A percentile compares a stretch with the other conserved stretches of the same genome.
Evolutionary conservation across 306 rosid genomes (phyloP).

Genomic region (Pterocarpus santalinus): DNA sequence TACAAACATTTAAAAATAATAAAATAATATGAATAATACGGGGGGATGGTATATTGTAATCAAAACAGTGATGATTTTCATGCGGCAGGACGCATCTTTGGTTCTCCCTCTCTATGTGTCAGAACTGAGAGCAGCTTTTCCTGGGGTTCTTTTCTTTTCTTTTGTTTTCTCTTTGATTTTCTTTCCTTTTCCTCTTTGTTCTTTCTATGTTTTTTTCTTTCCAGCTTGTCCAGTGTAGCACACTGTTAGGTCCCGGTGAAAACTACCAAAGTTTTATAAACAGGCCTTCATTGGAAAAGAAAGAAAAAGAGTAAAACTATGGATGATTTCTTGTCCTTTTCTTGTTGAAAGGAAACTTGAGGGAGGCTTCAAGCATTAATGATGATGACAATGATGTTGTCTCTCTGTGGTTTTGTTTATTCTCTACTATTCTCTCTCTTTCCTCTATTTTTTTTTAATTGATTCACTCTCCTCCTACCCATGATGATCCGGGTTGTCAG

Average conservation of each 20-base stretch:
- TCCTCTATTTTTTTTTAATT: background rate
- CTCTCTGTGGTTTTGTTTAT: slow-evolving; percentile 49
- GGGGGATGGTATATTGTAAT: slow-evolving; percentile 58
- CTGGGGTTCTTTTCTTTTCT: slow-evolving; percentile 23
- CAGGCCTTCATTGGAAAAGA: slow-evolving; percentile 50
- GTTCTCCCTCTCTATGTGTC: slow-evolving; percentile 51
- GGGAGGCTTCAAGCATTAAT: slow-evolving; percentile 63
- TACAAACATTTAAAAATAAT: slow-evolving; percentile 69
- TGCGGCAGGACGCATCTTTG: slow-evolving; percentile 58
- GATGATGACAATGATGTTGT: slow-evolving; percentile 63
- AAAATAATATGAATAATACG: slow-evolving; percentile 64
- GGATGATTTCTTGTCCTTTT: slow-evolving; percentile 38
- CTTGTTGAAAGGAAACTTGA: slow-evolving; percentile 57
- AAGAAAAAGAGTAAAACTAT: slow-evolving; percentile 49
- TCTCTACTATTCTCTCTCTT: slow-evolving; percentile 2
- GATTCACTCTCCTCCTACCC: slow-evolving; percentile 55
- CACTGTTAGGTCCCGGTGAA: slow-evolving; percentile 61
- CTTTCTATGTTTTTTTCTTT: slow-evolving; percentile 53
- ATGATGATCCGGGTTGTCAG: slow-evolving; percentile 86
- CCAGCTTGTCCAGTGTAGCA: slow-evolving; percentile 58
- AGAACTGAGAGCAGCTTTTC: slow-evolving; percentile 68
- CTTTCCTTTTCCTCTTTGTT: slow-evolving; percentile 43
- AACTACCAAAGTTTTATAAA: slow-evolving; percentile 43
- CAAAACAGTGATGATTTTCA: slow-evolving; percentile 78
- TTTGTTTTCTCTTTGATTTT: slow-evolving; percentile 39